Conservation (phyloP, 352 stramenopile species). For the Phytopythium chamaehyphon region DNA sequence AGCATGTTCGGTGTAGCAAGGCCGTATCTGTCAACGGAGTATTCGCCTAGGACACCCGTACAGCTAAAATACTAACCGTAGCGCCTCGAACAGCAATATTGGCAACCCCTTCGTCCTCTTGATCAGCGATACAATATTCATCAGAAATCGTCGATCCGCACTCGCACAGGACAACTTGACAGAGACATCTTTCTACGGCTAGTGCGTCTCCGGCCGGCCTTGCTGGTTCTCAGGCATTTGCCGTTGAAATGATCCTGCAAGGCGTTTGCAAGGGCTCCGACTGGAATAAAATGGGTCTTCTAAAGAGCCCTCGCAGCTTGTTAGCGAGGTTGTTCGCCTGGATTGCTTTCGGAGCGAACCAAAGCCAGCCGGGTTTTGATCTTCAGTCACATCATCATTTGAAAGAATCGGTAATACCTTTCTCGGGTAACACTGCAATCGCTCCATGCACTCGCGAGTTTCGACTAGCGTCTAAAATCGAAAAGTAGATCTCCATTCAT, state of each 20-base stretch:
- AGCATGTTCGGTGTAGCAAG: slow-evolving; percentile 9
- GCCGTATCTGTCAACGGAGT: not conserved
- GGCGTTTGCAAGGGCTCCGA: slow-evolving; percentile 19
- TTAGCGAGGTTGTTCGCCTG: slow-evolving; percentile 38
- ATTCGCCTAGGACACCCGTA: not conserved
- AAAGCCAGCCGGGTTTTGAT: slow-evolving; percentile 36
- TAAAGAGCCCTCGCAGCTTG: slow-evolving; percentile 39
- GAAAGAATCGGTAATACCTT: slow-evolving; percentile 21
- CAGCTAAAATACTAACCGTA: not conserved
- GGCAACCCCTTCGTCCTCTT: not conserved
- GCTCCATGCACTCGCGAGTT: slow-evolving; percentile 60
- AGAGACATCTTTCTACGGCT: slow-evolving; percentile 42
- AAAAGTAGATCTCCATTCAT: slow-evolving; percentile 58
- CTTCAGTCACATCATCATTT: slow-evolving; percentile 6
- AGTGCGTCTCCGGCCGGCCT: slow-evolving; percentile 22
- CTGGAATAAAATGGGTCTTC: slow-evolving; percentile 33
- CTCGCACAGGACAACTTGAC: slow-evolving; percentile 17
- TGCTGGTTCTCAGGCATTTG: slow-evolving; percentile 35
- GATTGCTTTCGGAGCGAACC: slow-evolving; percentile 32
- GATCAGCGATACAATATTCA: slow-evolving; percentile 33
- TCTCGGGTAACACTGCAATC: slow-evolving; percentile 53
- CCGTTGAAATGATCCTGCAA: slow-evolving; percentile 19
- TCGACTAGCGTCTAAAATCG: slow-evolving; percentile 36
- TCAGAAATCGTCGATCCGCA: slow-evolving; percentile 27
- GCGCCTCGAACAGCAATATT: not conserved